Base-by-base conservation (phyloP, 2,329 filamentous ascomycete species). In the Xylaria arbuscula region DNA sequence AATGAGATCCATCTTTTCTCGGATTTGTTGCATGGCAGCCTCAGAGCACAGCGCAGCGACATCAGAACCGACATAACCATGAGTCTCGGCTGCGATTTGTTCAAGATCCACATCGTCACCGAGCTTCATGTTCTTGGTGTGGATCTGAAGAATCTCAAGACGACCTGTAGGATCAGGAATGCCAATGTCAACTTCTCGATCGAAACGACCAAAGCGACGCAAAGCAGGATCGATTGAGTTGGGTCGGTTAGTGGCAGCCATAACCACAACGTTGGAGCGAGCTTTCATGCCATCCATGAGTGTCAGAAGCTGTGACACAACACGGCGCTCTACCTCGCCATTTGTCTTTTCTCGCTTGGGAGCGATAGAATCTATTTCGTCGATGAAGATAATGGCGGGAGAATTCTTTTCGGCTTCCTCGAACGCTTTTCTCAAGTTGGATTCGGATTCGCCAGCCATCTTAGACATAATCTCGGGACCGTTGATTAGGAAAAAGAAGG, bases 51-150 rank as follows among this genome's bases (percentile, higher is more conserved):
- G 93, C 36, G 96, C 97, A 68, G 96, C 96, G 81, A 99, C 87
- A 91, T 99, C 96, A 38, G 96, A 98, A 86, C 96, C 96, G 74
- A 99, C 96, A 77, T 98, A 99, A 85, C 96, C 96, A 86, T 99
- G 96, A 55, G 96, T 99, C 86, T 99, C 96, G 36, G 96, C 90
- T 63, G 96, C 96, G 78, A 99, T 98, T 78, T 94, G 91, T 86
- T 98, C 95, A 53, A 99, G 89, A 78, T 99, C 96, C 70, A 99
- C 96, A 76, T 98, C 96, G 67, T 98, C 96, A 68, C 84, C 94
- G 70, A 99, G 89, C 88, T 99, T 99, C 96, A 99, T 99, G 89
- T 99, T 99, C 92, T 99, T 99, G 83, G 96, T 99, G 88, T 99
- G 96, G 75, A 99, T 99, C 83, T 97, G 93, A 70, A 99, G 90